Conservation (phyloP, 208 protist species). For the Leishmania gerbilli region DNA sequence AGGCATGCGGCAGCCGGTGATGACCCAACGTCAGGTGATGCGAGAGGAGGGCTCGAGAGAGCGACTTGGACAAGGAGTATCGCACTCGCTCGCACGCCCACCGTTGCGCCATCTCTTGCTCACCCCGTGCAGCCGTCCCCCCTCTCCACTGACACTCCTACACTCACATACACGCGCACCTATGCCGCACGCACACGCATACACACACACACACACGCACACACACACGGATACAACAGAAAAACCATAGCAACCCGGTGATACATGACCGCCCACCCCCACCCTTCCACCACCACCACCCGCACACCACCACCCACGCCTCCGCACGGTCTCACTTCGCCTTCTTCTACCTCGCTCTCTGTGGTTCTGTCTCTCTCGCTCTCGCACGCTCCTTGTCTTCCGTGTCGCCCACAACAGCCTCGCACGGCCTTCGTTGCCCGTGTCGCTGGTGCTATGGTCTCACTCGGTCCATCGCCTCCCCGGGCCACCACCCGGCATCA, state of each 20-base stretch:
- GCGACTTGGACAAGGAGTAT: not conserved
- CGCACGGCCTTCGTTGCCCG: no score
- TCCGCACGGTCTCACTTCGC: not conserved
- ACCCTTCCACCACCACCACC: not conserved
- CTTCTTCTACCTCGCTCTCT: not conserved
- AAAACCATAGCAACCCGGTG: constrained; percentile 2
- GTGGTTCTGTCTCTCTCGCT: not conserved
- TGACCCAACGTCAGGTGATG: not conserved
- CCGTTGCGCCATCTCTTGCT: not conserved
- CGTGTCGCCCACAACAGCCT: not conserved
- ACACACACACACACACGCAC: not conserved
- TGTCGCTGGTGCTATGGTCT: not conserved
- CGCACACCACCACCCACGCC: no score
- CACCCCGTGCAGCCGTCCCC: not conserved
- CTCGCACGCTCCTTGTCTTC: not conserved
- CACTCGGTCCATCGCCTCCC: not conserved
- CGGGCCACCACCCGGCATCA: not conserved
- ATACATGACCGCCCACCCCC: not conserved
- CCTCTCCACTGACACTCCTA: not conserved
- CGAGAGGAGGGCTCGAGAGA: not conserved
- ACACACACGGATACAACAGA: not conserved
- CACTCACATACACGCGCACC: not conserved
- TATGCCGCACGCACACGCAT: not conserved
- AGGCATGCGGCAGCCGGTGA: not conserved
- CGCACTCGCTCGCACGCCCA: not conserved